A percentile compares a stretch with the other conserved stretches of the same genome.
Evolutionary conservation across 148 eudicot genomes (phyloP).

Genomic region (Dianthus caryophyllus): DNA sequence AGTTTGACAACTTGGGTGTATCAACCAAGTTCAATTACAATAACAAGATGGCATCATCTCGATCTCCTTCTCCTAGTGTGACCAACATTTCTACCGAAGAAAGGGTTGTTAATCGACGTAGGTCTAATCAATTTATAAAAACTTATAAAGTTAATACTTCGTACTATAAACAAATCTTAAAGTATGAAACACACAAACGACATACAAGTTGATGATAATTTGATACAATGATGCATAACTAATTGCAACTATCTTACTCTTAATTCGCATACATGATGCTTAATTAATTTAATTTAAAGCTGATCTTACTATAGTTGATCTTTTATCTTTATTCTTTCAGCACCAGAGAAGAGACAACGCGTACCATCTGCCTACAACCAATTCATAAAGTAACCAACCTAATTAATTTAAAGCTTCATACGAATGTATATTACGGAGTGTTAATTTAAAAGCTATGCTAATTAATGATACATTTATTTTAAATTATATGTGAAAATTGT

Average conservation of each 20-base stretch:
- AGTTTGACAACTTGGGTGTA: conserved; percentile 52
- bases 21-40: conserved; percentile 47
- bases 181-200: no score
- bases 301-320: no score
- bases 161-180: no score
- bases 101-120: conserved; percentile 65
- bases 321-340: conserved; percentile 34
- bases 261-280: not conserved
- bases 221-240: no score
- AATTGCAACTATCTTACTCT: no score
- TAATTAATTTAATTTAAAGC: no score
- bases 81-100: conserved; percentile 24
- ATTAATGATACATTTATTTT: not conserved
- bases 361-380: conserved; percentile 95
- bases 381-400: conserved; percentile 72
- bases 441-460: not conserved
- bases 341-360: conserved; percentile 96
- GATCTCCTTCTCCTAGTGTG: conserved; percentile 32
- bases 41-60: conserved; percentile 31
- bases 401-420: not conserved
- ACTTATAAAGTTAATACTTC: no score
- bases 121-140: conserved; percentile 14
- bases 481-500: not conserved
- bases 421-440: no score
- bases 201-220: no score